Evolutionary conservation across 2,329 filamentous ascomycete species (phyloP), one percentile per base, ranked within the genome.

Genomic region (Lasiodiplodia citricola): DNA sequence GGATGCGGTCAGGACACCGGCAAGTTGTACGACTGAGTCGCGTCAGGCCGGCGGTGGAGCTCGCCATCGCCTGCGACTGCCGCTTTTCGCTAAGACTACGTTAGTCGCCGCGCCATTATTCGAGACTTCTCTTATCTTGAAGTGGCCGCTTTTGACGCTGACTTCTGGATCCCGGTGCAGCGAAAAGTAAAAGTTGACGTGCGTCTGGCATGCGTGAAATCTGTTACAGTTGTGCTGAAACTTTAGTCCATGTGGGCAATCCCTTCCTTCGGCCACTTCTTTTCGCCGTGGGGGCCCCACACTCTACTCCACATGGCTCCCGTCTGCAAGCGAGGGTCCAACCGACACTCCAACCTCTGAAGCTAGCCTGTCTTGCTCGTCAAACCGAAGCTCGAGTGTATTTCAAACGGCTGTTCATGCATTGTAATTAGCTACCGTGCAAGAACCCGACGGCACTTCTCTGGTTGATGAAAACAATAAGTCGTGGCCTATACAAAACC

Each of bases 11-110:
- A 35, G n/a, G 4, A 8, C 10, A 7, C 25, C 3, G 31, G 56
- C 38, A 16, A 25, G 37, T 60, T 60, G 44, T 38, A 10, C 8
- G 38, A 62, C 47, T 13, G 23, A 41, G 37, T 63, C 44, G 58
- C 41, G 58, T 37, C 58, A 62, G 23, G 57, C 35, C 57, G 21
- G 16, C 3, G 4, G 58, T 63, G 44, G 28, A 63, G 58, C 58
- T 63, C 58, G 58, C 25, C 58, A 63, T 63, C 28, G 35, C 10
- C 2, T 44, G 7, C 14, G 6, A 3, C 2, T 14, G 7, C n/a
- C 57, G 21, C 6, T 16, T 31, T n/a, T 16, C 28, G 56, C 56
- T 41, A 18, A 31, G 16, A 14, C 8, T 5, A 7, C 14, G 41
- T 18, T 44, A 44, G 41, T 44, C 14, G 41, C 41, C 41, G 41